Base-by-base conservation (phyloP, 1,139 yeast genomes). In the Kodamaea sp. region DNA sequence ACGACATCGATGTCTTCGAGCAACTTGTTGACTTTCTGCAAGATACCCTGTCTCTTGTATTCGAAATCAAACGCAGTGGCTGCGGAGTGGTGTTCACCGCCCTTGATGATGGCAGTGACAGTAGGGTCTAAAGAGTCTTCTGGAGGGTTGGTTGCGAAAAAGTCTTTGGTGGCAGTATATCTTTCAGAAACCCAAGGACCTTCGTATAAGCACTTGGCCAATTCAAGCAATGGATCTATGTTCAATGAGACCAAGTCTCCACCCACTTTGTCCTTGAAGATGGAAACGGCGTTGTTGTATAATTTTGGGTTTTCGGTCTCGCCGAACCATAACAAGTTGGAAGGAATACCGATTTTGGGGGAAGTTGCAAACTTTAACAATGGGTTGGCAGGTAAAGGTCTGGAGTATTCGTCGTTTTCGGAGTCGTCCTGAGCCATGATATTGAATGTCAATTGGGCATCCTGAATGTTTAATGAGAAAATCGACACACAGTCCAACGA, bases 161-260 rank as follows among this genome's bases (percentile, higher is more conserved):
- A 86, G 25, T 83, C 86, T 48, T 78, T 76, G 25, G 80, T 76
- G 13, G 96, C 96, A 43, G 88, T 78, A 63, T 80, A 89, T 48
- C 98, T 78, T 66, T 92, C 98, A 18, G 95, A 86, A 8, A 92
- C 97, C 98, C 98, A 92, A n/a, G 97, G 87, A 37, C 98, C 98
- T 52, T 90, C 97, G 59, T 92, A 92, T 28, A 92, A 73, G 54
- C 92, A 83, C 47, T 77, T 77, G n/a, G 97, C 98, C 42, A 92
- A 72, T 29, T 83, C 85, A 43, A 85, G 66, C 31, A 92, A 70
- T 8, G 89, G 84, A 9, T 80, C 63, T 53, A 90, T 88, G 60
- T 87, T 89, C 13, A 41, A 26, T 8, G 80, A 66, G 10, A 75
- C 72, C 26, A 85, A 61, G 24, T 68, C 62, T 34, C 74, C 76